Conservation (phyloP, 2,329 filamentous ascomycete genomes). For the Trichophyton simii region DNA sequence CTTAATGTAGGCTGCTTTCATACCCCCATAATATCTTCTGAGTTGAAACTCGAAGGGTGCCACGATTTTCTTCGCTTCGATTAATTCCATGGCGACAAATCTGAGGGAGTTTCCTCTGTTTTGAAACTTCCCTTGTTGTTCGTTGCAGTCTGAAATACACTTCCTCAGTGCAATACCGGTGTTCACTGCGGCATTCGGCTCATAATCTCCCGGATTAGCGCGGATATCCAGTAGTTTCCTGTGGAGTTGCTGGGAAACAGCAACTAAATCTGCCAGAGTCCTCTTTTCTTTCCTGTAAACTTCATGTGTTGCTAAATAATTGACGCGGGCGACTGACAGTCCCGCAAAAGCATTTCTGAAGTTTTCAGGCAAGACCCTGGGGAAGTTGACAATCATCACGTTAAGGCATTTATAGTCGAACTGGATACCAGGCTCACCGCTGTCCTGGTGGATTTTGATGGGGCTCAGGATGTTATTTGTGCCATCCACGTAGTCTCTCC, state of each 20-base stretch:
- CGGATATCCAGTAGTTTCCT: neutral
- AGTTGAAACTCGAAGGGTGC: neutral
- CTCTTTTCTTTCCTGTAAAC: neutral
- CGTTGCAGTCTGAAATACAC: neutral
- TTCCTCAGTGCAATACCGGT: neutral
- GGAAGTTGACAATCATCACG: neutral
- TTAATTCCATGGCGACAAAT: neutral
- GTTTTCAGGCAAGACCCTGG: neutral
- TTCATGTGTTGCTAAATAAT: constrained; percentile 8
- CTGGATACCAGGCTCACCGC: constrained; percentile 8
- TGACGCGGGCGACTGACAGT: constrained; percentile 1
- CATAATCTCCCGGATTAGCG: neutral
- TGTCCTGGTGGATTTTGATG: neutral
- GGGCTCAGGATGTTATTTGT: neutral
- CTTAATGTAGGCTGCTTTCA: neutral
- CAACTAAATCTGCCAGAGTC: neutral
- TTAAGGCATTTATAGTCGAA: constrained; percentile 11
- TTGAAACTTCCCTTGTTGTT: neutral
- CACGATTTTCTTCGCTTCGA: neutral
- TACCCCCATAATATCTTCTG: neutral
- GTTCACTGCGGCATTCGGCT: neutral
- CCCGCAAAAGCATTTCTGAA: neutral
- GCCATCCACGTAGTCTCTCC: neutral
- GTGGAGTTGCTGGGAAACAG: neutral
- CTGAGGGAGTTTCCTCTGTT: neutral